Conservation (phyloP, 2,329 filamentous ascomycete species). For the Teratosphaeria pseudoeucalypti region DNA sequence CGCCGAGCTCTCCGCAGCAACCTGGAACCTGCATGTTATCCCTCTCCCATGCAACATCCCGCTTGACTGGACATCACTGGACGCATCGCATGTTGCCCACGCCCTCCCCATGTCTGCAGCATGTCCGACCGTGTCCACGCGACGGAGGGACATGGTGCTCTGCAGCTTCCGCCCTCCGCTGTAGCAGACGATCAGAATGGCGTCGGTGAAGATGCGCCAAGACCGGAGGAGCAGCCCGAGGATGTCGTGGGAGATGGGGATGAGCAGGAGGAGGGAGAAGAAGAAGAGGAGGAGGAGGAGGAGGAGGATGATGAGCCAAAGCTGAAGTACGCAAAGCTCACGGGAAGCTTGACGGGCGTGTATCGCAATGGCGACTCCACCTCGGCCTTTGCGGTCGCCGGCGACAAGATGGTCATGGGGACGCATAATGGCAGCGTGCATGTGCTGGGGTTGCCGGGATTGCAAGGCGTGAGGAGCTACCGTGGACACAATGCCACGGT, state of each 20-base stretch:
- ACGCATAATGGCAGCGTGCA: conserved; percentile 97
- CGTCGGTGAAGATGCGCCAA: conserved; percentile 19
- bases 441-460: conserved; percentile 70
- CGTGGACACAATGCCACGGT: conserved; percentile 88
- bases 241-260: conserved; percentile 19
- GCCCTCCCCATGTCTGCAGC: conserved; percentile 24
- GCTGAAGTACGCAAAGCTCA: conserved; percentile 85
- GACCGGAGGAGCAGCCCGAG: conserved; percentile 19
- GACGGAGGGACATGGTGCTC: conserved; percentile 9
- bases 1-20: background rate
- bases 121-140: conserved; percentile 27
- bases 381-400: conserved; percentile 77
- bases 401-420: conserved; percentile 95
- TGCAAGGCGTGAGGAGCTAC: conserved; percentile 75
- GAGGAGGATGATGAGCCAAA: conserved; percentile 89
- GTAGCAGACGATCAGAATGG: conserved; percentile 3
- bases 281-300: conserved; percentile 62
- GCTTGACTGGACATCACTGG: conserved; percentile 1
- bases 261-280: conserved; percentile 52
- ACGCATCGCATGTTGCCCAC: background rate
- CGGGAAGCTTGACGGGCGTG: conserved; percentile 64
- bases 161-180: conserved; percentile 5
- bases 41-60: background rate
- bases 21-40: background rate
- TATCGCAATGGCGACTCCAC: conserved; percentile 95